phyloP scores from a whole-genome alignment of 2,329 filamentous ascomycete species.

The Penicillium sp. region DNA sequence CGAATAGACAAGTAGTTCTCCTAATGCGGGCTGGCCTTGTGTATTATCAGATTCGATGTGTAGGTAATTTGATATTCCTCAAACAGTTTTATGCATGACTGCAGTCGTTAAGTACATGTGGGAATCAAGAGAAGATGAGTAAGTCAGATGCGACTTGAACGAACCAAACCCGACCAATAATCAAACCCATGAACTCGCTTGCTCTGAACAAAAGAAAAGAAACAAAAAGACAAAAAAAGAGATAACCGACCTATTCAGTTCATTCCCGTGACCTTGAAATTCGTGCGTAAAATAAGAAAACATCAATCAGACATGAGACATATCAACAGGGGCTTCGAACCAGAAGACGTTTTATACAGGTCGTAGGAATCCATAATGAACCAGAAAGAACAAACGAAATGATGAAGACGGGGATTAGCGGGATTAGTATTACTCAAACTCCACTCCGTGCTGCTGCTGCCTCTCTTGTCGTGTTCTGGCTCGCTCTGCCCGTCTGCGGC shows the following conservation, averaged over 20 bases:
- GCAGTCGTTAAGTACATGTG: not conserved
- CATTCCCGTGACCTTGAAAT: slow-evolving; percentile 5
- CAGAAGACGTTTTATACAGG: slow-evolving; percentile 20
- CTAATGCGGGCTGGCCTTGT: not conserved
- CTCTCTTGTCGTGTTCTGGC: slow-evolving; percentile 48
- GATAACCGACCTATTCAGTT: slow-evolving; percentile 3
- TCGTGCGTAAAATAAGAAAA: slow-evolving; percentile 5
- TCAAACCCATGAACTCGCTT: slow-evolving; percentile 16
- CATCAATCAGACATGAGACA: slow-evolving; percentile 10
- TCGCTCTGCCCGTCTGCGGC: slow-evolving; percentile 55
- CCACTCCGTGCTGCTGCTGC: slow-evolving; percentile 46
- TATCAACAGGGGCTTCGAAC: slow-evolving; percentile 15
- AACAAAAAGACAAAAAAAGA: slow-evolving; percentile 1
- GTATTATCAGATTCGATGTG: not conserved
- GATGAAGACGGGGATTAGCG: not conserved
- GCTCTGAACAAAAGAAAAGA: slow-evolving; percentile 7
- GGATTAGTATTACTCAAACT: slow-evolving; percentile 45
- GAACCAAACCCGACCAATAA: slow-evolving; percentile 1
- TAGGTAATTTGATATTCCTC: not conserved
- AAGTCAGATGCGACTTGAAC: not conserved
- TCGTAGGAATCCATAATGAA: slow-evolving; percentile 9
- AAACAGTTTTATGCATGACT: not conserved
- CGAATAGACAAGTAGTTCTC: no score
- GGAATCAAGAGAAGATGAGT: not conserved
- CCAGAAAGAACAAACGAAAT: not conserved